Conservation (phyloP, 2,329 filamentous ascomycete species). For the Colletotrichum salicis region DNA sequence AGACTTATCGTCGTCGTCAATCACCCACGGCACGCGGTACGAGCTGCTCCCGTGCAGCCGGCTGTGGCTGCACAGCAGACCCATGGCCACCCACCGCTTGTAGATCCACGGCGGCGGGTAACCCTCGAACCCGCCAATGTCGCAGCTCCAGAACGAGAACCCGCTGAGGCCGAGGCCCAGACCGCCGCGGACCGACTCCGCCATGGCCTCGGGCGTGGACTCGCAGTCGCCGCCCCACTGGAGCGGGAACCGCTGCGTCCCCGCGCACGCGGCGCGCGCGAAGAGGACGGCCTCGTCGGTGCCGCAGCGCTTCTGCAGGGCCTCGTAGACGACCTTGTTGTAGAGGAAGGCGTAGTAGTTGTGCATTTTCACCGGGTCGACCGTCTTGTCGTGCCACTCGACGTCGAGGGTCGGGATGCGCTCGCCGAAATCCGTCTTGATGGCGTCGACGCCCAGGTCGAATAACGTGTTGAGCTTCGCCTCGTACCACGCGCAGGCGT, state of each 20-base stretch:
- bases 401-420: slow-evolving; percentile 74
- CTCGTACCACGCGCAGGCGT: slow-evolving; percentile 72
- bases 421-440: slow-evolving; percentile 83
- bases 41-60: slow-evolving; percentile 76
- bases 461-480: slow-evolving; percentile 71
- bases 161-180: slow-evolving; percentile 72
- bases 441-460: slow-evolving; percentile 74
- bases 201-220: slow-evolving; percentile 78
- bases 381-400: slow-evolving; percentile 68
- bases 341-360: slow-evolving; percentile 82
- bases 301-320: slow-evolving; percentile 65
- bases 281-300: slow-evolving; percentile 70
- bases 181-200: slow-evolving; percentile 75
- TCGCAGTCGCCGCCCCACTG: slow-evolving; percentile 82
- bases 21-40: slow-evolving; percentile 80
- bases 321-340: slow-evolving; percentile 76
- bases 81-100: slow-evolving; percentile 83
- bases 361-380: slow-evolving; percentile 75
- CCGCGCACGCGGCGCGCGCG: slow-evolving; percentile 73
- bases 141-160: slow-evolving; percentile 75
- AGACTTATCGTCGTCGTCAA: slow-evolving; percentile 70
- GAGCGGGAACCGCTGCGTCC: slow-evolving; percentile 75
- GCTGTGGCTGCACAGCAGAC: slow-evolving; percentile 75
- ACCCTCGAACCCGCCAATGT: slow-evolving; percentile 79
- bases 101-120: slow-evolving; percentile 75